phyloP scores from a whole-genome alignment of 139 green algal species.

The Asterochloris erici region DNA sequence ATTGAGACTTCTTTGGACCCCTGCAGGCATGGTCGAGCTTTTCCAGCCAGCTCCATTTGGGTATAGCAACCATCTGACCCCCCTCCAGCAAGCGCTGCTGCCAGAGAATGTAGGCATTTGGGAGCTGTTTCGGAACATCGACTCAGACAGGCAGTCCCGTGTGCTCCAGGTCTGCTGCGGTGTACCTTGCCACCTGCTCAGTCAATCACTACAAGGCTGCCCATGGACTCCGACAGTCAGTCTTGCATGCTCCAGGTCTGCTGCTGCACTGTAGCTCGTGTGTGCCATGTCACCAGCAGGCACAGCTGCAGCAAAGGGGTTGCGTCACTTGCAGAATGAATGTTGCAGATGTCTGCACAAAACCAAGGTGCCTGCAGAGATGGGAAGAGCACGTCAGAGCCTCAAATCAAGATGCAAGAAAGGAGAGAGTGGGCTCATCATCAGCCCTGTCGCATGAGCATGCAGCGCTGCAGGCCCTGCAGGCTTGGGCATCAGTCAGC shows the following conservation, averaged over 20 bases:
- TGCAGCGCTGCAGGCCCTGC: conserved; percentile 27
- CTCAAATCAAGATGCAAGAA: conserved; percentile 5
- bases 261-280: neutral
- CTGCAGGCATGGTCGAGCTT: conserved; percentile 42
- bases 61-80: conserved; percentile 15
- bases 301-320: no score
- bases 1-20: conserved; percentile 26
- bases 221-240: neutral
- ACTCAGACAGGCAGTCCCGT: conserved; percentile 43
- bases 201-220: neutral
- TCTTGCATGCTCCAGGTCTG: neutral
- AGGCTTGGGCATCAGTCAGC: conserved; percentile 29
- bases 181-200: neutral
- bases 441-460: neutral
- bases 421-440: conserved; percentile 7
- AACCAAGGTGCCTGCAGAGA: conserved; percentile 23
- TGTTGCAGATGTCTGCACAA: neutral
- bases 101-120: conserved; percentile 26
- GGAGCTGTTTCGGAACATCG: conserved; percentile 48
- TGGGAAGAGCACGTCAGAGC: conserved; percentile 43
- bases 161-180: conserved; percentile 34
- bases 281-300: no score
- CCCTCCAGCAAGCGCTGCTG: conserved; percentile 14
- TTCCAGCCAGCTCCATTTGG: conserved; percentile 61
- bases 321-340: no score